These are phyloP conservation scores for Olyra latifolia DNA, from an alignment of 176 grass and related monocot species.

Conservation along the genomic window DNA sequence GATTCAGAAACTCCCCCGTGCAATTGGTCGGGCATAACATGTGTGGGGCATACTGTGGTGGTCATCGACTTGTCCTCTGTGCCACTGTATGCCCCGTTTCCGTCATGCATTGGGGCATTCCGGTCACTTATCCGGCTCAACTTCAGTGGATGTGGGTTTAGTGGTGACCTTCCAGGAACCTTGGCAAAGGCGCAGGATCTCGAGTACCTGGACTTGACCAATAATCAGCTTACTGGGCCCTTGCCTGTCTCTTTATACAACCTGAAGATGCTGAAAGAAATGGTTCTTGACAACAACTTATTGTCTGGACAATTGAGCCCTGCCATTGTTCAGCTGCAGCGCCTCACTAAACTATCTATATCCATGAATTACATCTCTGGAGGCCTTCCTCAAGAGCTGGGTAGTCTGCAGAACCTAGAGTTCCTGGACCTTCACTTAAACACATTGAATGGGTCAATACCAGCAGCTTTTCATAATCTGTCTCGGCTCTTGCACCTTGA, in stretches of 20 bases:
- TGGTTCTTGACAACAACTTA: conserved; percentile 64
- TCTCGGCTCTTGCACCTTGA: conserved; percentile 72
- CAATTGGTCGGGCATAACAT: conserved; percentile 74
- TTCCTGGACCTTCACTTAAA: conserved; percentile 65
- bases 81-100: conserved; percentile 60
- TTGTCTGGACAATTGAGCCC: conserved; percentile 57
- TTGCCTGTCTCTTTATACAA: conserved; percentile 60
- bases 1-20: conserved; percentile 71
- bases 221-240: conserved; percentile 62
- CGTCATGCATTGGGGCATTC: conserved; percentile 57
- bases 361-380: conserved; percentile 64
- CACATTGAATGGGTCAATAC: conserved; percentile 59
- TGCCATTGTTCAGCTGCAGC: conserved; percentile 56
- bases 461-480: conserved; percentile 60
- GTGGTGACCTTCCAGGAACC: conserved; percentile 57
- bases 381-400: conserved; percentile 63
- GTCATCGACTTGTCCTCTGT: conserved; percentile 71
- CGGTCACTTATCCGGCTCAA: conserved; percentile 60
- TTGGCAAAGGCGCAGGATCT: conserved; percentile 53
- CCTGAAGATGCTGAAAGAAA: conserved; percentile 56
- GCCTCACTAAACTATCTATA: conserved; percentile 58
- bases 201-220: conserved; percentile 65
- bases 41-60: conserved; percentile 44
- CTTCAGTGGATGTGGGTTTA: conserved; percentile 75
- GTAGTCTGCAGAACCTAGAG: conserved; percentile 64